phyloP scores from a whole-genome alignment of 768 basidiomycete species.

The Trametes sanguinea region DNA sequence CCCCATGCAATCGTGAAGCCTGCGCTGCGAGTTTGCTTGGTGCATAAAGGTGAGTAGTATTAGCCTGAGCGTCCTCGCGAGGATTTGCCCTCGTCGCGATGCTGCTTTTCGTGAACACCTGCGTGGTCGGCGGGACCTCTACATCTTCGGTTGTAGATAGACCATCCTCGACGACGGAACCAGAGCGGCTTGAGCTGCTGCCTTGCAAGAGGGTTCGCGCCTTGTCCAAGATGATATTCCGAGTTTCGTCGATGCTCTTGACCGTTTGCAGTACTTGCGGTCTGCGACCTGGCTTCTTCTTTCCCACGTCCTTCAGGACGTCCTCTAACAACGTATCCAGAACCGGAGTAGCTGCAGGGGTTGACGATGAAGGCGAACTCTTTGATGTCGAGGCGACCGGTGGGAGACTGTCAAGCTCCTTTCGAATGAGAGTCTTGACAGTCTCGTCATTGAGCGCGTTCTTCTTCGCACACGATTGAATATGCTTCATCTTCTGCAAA shows the following conservation, averaged over 20 bases:
- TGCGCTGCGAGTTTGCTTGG: conserved; percentile 22
- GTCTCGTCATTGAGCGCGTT: conserved; percentile 55
- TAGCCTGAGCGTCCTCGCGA: conserved; percentile 36
- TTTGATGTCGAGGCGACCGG: conserved; percentile 14
- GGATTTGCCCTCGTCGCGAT: conserved; percentile 28
- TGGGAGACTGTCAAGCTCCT: conserved; percentile 42
- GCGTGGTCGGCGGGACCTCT: conserved; percentile 29
- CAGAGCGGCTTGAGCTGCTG: neutral
- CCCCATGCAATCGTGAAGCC: neutral
- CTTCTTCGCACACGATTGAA: conserved; percentile 70
- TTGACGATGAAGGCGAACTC: neutral
- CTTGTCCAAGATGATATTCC: conserved; percentile 42
- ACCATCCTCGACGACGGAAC: neutral
- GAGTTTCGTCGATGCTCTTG: conserved; percentile 47
- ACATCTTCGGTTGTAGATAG: neutral
- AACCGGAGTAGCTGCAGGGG: conserved; percentile 25
- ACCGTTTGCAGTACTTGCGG: conserved; percentile 46
- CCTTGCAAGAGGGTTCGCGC: conserved; percentile 39
- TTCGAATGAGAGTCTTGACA: conserved; percentile 50
- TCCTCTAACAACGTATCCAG: conserved; percentile 53
- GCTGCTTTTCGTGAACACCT: conserved; percentile 37
- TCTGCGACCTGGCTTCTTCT: conserved; percentile 46
- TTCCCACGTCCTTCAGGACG: conserved; percentile 46
- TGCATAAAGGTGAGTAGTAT: conserved; percentile 34
- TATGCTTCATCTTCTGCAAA: conserved; percentile 64